Base-by-base conservation (phyloP, 2,329 filamentous ascomycete species). In the Fusarium oligoseptatum region DNA sequence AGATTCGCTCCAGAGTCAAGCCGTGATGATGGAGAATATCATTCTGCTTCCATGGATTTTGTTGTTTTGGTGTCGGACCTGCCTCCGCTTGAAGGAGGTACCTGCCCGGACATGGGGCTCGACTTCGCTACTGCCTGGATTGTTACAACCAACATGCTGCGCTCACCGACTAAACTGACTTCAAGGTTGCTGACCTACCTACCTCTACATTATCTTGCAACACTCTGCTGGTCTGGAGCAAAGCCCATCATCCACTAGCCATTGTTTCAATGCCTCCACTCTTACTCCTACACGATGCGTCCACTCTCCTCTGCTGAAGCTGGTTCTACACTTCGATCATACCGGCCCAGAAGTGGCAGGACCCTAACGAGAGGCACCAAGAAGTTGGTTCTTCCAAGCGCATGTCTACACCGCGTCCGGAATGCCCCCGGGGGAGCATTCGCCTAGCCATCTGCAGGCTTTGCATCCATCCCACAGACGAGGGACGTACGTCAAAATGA, bases 121-220 rank as follows among this genome's bases (percentile, higher is more conserved):
- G 20, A 15, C 29, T 14, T 50, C 41, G 41, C 43, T 29, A 36
- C 60, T 52, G 48, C 60, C 60, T 39, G 41, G 29, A 22, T 29
- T 37, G 56, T 57, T 24, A 17, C 36, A 41, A 27, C 57, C 57
- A 43, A 60, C 57, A 60, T 41, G 36, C 57, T 32, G 22, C 24
- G 50, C 37, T 60, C 57, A 60, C 57, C 57, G 57, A 60, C 57
- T 60, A 32, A 52, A 27, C 57, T 60, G 57, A 43, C 57, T 43
- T 32, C 48, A 29, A 55, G 50, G 50, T 34, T 41, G 37, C 57
- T 43, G 29, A 32, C 29, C 29, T 52, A 52, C 48, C 27, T 32
- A 11, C 48, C 45, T 60, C 27, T 29, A 60, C 56, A 37, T 60
- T 41, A 39, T 60, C 37, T 29, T 43, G 24, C 37, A 60, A 32